phyloP scores from a whole-genome alignment of 768 basidiomycete species.

The Boletus subcaerulescens region DNA sequence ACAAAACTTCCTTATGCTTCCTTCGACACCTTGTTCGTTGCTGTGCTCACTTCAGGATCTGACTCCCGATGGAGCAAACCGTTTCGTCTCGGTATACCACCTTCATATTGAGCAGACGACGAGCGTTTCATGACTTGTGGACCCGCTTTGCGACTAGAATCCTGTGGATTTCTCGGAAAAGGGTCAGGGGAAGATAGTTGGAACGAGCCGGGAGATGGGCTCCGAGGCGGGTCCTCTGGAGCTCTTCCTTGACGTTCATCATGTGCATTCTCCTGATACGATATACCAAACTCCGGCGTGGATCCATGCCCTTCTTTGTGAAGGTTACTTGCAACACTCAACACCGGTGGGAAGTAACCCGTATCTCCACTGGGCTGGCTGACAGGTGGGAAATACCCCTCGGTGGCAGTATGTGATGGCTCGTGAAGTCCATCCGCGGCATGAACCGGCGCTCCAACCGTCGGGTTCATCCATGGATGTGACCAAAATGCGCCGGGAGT shows the following conservation, averaged over 20 bases:
- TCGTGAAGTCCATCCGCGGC: slow-evolving; percentile 15
- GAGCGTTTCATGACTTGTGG: slow-evolving; percentile 28
- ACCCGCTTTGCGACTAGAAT: slow-evolving; percentile 14
- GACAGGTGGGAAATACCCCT: slow-evolving; percentile 46
- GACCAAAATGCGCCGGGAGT: slow-evolving; percentile 73
- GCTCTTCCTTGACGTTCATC: slow-evolving; percentile 2
- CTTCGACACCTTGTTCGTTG: slow-evolving; percentile 23
- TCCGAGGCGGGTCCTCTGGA: slow-evolving; percentile 5
- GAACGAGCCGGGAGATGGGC: slow-evolving; percentile 6
- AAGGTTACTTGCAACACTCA: slow-evolving; percentile 37
- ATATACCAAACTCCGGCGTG: background rate
- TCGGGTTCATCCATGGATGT: slow-evolving; percentile 55
- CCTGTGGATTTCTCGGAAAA: slow-evolving; percentile 8
- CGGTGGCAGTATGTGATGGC: slow-evolving; percentile 10
- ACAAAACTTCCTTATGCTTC: slow-evolving; percentile 20
- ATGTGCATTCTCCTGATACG: background rate
- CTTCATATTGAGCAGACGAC: slow-evolving; percentile 27
- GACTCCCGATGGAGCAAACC: slow-evolving; percentile 31
- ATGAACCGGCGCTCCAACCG: slow-evolving; percentile 59
- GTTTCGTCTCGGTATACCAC: slow-evolving; percentile 26
- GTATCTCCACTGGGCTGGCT: slow-evolving; percentile 19
- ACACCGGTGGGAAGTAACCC: slow-evolving; percentile 45
- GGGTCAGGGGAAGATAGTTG: slow-evolving; percentile 7
- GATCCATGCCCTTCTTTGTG: slow-evolving; percentile 25
- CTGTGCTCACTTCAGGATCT: slow-evolving; percentile 25